Evolutionary conservation across 2,329 filamentous ascomycete species (phyloP).

Genomic region (Fonsecaea pugnacius): DNA sequence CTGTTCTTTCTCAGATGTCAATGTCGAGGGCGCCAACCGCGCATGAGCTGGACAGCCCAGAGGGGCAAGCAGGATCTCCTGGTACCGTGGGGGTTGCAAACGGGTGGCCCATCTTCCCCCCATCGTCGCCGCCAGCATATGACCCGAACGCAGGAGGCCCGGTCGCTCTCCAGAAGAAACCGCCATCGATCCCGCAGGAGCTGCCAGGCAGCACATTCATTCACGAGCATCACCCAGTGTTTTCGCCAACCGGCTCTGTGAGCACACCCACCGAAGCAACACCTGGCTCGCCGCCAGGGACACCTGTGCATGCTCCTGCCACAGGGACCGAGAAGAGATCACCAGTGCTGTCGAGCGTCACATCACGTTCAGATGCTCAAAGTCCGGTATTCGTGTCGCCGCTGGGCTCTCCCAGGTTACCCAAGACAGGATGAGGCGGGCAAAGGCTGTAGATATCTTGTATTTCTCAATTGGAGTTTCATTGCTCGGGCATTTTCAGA

Average conservation of each 20-base stretch:
- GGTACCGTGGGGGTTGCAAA: conserved; percentile 8
- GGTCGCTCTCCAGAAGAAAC: conserved; percentile 5
- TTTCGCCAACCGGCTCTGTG: conserved; percentile 9
- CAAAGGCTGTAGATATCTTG: background rate
- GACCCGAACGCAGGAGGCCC: conserved; percentile 18
- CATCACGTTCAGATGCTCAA: conserved; percentile 25
- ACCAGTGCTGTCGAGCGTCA: conserved; percentile 28
- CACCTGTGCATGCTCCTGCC: conserved; percentile 24
- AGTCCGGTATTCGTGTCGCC: conserved; percentile 35
- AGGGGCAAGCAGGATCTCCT: conserved; percentile 20
- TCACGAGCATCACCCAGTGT: conserved; percentile 38
- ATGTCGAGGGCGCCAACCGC: conserved; percentile 27
- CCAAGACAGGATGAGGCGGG: conserved; percentile 7
- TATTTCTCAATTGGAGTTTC: background rate
- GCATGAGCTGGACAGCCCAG: conserved; percentile 35
- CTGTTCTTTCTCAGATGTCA: conserved; percentile 23
- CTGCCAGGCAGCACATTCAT: conserved; percentile 39
- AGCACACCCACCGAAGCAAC: conserved; percentile 28
- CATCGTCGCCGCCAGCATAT: conserved; percentile 36
- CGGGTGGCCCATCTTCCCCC: conserved; percentile 26
- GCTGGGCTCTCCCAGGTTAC: conserved; percentile 26
- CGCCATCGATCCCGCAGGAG: conserved; percentile 29
- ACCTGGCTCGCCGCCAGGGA: conserved; percentile 41
- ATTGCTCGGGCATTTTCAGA: background rate
- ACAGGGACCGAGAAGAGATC: conserved; percentile 22